phyloP scores from a whole-genome alignment of 139 green algal genomes.

The Spirogloea muscicola region DNA sequence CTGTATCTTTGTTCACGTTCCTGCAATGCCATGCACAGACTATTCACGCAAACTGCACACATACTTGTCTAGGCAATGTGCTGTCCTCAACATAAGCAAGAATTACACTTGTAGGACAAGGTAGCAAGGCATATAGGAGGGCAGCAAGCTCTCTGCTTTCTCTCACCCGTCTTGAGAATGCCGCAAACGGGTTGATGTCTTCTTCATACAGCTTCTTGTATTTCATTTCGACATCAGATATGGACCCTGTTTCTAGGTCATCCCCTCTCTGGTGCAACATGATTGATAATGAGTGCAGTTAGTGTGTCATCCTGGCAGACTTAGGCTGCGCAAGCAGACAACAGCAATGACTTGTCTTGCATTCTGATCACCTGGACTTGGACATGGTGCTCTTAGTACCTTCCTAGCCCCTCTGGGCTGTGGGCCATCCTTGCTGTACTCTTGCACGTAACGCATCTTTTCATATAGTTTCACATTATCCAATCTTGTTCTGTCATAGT shows the following conservation, averaged over 20 bases:
- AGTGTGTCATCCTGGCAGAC: too few relatives aligned
- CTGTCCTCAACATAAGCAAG: not conserved
- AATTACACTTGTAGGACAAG: too few relatives aligned
- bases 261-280: not conserved
- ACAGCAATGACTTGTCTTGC: too few relatives aligned
- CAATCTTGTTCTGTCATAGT: slow-evolving; percentile 44
- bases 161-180: slow-evolving; percentile 64
- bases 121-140: too few relatives aligned
- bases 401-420: slow-evolving; percentile 18
- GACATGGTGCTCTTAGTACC: too few relatives aligned
- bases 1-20: slow-evolving; percentile 34
- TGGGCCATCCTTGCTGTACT: slow-evolving; percentile 41
- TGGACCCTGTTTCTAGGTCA: slow-evolving; percentile 3
- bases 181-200: slow-evolving; percentile 81
- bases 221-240: slow-evolving; percentile 64
- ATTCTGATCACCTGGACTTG: slow-evolving; percentile 51
- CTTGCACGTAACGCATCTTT: slow-evolving; percentile 76
- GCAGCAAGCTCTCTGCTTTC: too few relatives aligned
- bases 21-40: too few relatives aligned
- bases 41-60: too few relatives aligned
- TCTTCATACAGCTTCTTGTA: slow-evolving; percentile 86
- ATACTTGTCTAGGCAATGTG: not conserved
- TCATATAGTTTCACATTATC: slow-evolving; percentile 92
- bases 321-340: too few relatives aligned
- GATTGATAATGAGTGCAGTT: too few relatives aligned